Conservation (phyloP, 192 early-diverging fungal genomes). For the Paraglomus occultum region DNA sequence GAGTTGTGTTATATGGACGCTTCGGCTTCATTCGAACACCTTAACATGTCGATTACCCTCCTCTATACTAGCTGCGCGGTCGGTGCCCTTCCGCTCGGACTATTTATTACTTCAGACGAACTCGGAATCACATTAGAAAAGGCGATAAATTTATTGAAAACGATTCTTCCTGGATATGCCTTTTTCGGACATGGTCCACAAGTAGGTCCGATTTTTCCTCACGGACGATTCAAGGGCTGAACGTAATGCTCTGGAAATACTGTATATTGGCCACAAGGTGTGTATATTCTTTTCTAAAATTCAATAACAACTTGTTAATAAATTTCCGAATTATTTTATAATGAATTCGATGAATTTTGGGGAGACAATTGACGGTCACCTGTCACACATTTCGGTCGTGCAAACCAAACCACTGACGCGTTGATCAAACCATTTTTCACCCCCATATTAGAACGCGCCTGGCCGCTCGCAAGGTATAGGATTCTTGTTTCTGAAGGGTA, state of each 20-base stretch:
- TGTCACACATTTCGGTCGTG: too few relatives aligned
- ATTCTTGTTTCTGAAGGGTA: too few relatives aligned
- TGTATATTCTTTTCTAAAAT: not conserved
- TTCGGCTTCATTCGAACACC: constrained; percentile 5
- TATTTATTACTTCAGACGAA: constrained; percentile 22
- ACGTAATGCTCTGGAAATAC: not conserved
- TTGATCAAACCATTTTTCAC: too few relatives aligned
- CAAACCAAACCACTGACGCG: too few relatives aligned
- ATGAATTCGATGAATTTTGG: too few relatives aligned
- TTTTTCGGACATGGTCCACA: not conserved
- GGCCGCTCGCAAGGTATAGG: too few relatives aligned
- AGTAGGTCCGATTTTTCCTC: not conserved
- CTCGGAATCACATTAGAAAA: constrained; percentile 1
- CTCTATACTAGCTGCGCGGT: constrained; percentile 2
- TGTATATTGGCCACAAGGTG: not conserved
- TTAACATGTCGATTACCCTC: constrained; percentile 3
- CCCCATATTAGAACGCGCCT: too few relatives aligned
- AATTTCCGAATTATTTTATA: too few relatives aligned
- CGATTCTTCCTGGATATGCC: not conserved
- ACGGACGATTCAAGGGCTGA: not conserved
- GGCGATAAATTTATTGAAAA: constrained; percentile 5
- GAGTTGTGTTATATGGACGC: constrained; percentile 13
- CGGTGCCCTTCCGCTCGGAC: not conserved
- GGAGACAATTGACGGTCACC: too few relatives aligned
- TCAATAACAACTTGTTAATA: too few relatives aligned